Base-by-base conservation (phyloP, 257 asterid genomes). In the Sherardia arvensis region DNA sequence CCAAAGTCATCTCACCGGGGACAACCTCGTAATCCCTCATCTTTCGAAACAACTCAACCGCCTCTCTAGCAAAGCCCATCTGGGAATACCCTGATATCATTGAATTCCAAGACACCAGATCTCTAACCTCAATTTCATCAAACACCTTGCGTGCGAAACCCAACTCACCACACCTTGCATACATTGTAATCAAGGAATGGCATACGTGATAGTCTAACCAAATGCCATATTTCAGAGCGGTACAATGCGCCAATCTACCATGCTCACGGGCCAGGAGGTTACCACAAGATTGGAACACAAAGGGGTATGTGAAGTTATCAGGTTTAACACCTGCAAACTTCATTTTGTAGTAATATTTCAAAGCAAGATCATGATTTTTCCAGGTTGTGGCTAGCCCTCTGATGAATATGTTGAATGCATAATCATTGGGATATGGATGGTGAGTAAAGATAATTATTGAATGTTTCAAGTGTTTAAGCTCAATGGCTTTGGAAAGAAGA, bases 81-180 rank as follows among this genome's bases (percentile, higher is more conserved):
- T 79, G 78, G 25, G 92, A 78, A 71, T 88, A 88, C 14, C 98
- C 95, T 0, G 97, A 84, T 28, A 91, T 85, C 43, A 91, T 80
- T 1, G 98, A 85, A 64, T 84, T 91, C 95, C 98, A 91, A 0
- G 95, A 91, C 21, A 91, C 95, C 72, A 76, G 65, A 73, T 86
- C 97, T 76, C 86, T 82, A 5, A 62, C 74, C 59, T 15, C 38
- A 82, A 88, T 91, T 86, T 88, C 93, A 74, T 91, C 95, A 53
- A 91, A 91, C 83, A 80, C 81, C 11, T 75, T 71, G 53, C 87
- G 76, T 0, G 93, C 95, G 43, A 21, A 68, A 12, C 70, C 77
- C 78, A 86, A 64, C 74, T 83, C 74, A 3, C 84, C 62, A 66
- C 83, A 81, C 54, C 85, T 72, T 6, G 91, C 73, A 33, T 88